phyloP scores from a whole-genome alignment of 202 grass and related monocot genomes.

The Dendrocalamus latiflorus region DNA sequence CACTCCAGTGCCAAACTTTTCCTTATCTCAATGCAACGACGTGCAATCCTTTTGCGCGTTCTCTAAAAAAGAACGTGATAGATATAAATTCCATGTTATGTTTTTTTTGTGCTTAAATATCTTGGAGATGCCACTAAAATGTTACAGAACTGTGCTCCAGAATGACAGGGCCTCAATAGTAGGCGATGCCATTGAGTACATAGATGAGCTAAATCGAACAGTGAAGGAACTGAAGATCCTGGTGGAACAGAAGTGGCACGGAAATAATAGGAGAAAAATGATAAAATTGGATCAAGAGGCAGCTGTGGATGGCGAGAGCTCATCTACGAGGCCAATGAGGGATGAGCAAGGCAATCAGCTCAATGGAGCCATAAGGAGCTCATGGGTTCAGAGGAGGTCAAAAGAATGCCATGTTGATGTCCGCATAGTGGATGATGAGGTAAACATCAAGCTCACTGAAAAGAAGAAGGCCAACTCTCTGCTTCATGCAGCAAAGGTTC shows the following conservation, averaged over 20 bases:
- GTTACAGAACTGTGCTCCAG: constrained; percentile 30
- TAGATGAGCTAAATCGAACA: constrained; percentile 73
- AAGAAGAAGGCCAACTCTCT: too few relatives aligned
- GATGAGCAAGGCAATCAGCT: constrained; percentile 47
- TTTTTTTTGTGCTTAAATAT: not conserved
- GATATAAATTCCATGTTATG: not conserved
- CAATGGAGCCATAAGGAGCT: constrained; percentile 60
- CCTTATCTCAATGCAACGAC: too few relatives aligned
- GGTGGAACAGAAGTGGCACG: constrained; percentile 61
- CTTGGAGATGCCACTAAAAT: constrained; percentile 15
- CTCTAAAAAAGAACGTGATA: not conserved
- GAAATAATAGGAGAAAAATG: constrained; percentile 42
- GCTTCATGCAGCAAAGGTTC: too few relatives aligned
- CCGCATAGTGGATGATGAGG: too few relatives aligned
- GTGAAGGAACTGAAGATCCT: constrained; percentile 72
- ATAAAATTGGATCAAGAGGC: constrained; percentile 54
- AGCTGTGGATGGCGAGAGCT: constrained; percentile 57
- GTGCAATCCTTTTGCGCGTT: too few relatives aligned
- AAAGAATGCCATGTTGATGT: constrained; percentile 79
- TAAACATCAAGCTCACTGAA: too few relatives aligned
- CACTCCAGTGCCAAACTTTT: too few relatives aligned
- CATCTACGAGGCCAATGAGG: constrained; percentile 41
- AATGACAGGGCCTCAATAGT: constrained; percentile 78
- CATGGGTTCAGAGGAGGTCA: constrained; percentile 78
- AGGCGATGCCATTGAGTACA: constrained; percentile 79